A percentile compares a stretch with the other conserved stretches of the same genome.
Conservation (phyloP, 179 eudicot genomes). For the Monotropa hypopitys region DNA sequence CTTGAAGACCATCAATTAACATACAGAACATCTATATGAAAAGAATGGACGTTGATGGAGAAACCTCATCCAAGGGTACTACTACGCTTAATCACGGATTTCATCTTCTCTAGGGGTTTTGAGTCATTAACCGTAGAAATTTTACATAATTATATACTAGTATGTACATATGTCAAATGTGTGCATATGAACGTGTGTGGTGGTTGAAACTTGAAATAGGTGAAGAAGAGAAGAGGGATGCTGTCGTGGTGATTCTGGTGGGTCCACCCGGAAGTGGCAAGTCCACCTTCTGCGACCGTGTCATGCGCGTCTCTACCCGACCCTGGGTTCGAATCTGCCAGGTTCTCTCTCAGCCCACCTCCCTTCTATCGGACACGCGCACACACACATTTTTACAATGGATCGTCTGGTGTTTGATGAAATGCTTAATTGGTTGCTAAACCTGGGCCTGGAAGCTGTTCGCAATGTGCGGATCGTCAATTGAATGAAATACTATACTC, state of each 20-base stretch:
- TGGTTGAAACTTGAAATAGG: conserved; percentile 2
- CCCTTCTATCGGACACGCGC: not conserved
- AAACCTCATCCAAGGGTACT: not conserved
- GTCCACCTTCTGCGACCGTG: conserved; percentile 75
- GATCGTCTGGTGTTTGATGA: conserved; percentile 11
- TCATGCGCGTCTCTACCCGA: conserved; percentile 43
- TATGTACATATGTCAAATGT: not conserved
- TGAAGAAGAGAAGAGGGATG: conserved; percentile 16
- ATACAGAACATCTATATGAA: not conserved
- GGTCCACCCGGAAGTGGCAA: conserved; percentile 97
- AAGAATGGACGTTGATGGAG: conserved; percentile 4
- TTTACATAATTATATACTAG: not conserved
- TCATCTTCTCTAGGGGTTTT: not conserved
- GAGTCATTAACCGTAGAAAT: not conserved
- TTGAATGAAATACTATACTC: no score
- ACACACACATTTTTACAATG: not conserved
- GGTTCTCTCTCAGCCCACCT: conserved; percentile 30
- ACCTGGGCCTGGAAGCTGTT: not conserved
- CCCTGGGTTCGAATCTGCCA: conserved; percentile 88
- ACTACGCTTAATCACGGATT: not conserved
- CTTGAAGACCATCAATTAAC: not conserved
- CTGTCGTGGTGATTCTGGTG: conserved; percentile 48
- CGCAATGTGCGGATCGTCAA: not conserved
- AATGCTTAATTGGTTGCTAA: conserved; percentile 11
- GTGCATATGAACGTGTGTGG: not conserved